Percentiles rank a stretch among this genome's conserved stretches.
These are phyloP conservation scores for Tetrahymena thermophila DNA, from an alignment of 73 alveolate genomes.

Conservation along the genomic window DNA sequence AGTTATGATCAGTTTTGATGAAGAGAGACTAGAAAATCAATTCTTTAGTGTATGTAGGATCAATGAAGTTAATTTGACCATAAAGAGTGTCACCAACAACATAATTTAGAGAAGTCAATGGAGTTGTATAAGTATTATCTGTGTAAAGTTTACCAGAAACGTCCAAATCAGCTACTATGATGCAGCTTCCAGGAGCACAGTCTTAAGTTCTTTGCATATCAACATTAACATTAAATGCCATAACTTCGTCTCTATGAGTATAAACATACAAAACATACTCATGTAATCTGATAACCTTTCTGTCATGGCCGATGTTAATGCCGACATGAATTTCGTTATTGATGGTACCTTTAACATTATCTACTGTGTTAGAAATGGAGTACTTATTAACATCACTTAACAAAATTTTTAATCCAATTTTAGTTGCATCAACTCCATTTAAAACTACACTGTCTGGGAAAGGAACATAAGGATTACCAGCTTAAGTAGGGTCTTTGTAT, in stretches of 20 bases:
- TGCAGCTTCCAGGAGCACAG: not conserved
- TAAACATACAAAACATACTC: not conserved
- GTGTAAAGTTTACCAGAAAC: not conserved
- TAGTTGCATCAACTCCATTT: not conserved
- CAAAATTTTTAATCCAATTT: not conserved
- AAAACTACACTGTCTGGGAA: not conserved
- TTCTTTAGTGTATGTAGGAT: not conserved
- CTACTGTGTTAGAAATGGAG: not conserved
- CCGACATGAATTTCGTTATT: not conserved
- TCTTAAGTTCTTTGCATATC: not conserved
- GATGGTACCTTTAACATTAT: not conserved
- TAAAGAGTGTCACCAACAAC: not conserved
- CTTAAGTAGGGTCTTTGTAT: not conserved
- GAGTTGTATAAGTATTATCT: not conserved
- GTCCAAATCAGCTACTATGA: not conserved
- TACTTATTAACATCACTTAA: not conserved
- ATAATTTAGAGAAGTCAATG: not conserved
- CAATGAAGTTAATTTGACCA: not conserved
- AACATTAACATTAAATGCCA: not conserved
- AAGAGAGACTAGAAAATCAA: not conserved
- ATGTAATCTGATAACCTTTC: not conserved
- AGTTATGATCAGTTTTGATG: not conserved
- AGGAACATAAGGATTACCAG: not conserved
- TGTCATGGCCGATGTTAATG: not conserved
- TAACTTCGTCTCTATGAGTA: not conserved